Evolutionary conservation across 108 stramenopile species (phyloP), one percentile per base, ranked within the genome.

Genomic region (Pelagomonas calceolata): DNA sequence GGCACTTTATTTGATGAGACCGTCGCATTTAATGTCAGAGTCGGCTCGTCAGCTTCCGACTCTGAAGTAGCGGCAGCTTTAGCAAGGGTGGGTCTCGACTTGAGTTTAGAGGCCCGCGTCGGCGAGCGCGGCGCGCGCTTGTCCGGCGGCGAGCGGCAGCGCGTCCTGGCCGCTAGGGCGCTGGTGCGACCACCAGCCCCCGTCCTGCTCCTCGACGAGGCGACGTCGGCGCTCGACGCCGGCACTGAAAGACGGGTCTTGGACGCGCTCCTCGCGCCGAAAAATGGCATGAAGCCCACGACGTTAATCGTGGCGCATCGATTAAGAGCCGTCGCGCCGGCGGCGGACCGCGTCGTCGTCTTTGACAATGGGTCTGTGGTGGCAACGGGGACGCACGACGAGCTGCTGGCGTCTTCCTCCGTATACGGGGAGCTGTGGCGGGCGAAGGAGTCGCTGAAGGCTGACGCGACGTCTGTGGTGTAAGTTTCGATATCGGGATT

Each of bases 61-160:
- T n/a, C n/a, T n/a, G n/a, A n/a, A n/a, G n/a, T n/a, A n/a, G n/a
- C n/a, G n/a, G n/a, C n/a, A n/a, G n/a, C n/a, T n/a, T n/a, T n/a
- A n/a, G n/a, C n/a, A n/a, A n/a, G n/a, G n/a, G n/a, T n/a, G n/a
- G n/a, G n/a, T n/a, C n/a, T n/a, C n/a, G n/a, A n/a, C n/a, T n/a
- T n/a, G n/a, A n/a, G n/a, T n/a, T n/a, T n/a, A n/a, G n/a, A n/a
- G n/a, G n/a, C n/a, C n/a, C n/a, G n/a, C n/a, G n/a, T n/a, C n/a
- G 76, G 76, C 21, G 76, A 77, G 66, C 70, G 76, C 32, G 76
- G 76, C 37, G 73, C 73, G 32, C 10, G 34, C 67, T 37, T 78
- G 26, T 63, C 45, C 60, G 77, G 77, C n/a, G 77, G 77, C 31
- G 73, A 78, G 46, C 51, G 69, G 26, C 72, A 73, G 36, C 71